A percentile compares a stretch with the other conserved stretches of the same genome.
These are phyloP conservation scores for Musa acuminata DNA, from an alignment of 176 grass and related monocot species.

Conservation along the genomic window DNA sequence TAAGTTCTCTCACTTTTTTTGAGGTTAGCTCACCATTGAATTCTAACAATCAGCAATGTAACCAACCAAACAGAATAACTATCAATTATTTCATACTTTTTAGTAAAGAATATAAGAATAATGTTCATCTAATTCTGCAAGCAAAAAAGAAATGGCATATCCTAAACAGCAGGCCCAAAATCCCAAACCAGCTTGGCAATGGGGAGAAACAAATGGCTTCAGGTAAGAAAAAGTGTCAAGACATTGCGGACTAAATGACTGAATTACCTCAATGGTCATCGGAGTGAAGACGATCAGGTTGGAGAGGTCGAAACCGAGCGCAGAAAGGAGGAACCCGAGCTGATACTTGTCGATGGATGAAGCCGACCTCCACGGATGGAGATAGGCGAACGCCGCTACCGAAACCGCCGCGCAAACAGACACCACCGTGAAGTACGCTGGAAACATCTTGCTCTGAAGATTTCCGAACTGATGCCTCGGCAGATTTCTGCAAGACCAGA, in stretches of 20 bases:
- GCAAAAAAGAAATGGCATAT: background rate
- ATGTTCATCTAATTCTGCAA: background rate
- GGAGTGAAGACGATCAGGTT: constrained; percentile 91
- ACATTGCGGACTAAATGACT: background rate
- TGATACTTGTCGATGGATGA: constrained; percentile 71
- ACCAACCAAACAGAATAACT: background rate
- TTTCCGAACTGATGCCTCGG: constrained; percentile 32
- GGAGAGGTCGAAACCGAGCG: constrained; percentile 73
- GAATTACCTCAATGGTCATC: constrained; percentile 83
- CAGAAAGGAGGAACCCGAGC: constrained; percentile 71
- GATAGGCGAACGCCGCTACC: constrained; percentile 48
- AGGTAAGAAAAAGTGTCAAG: background rate
- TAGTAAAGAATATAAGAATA: background rate
- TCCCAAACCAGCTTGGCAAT: background rate
- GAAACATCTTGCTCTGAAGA: constrained; percentile 58
- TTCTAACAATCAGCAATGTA: background rate
- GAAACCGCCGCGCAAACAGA: constrained; percentile 42
- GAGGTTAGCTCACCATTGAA: background rate
- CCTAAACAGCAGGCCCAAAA: background rate
- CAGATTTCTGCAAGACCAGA: constrained; percentile 12
- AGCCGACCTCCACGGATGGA: constrained; percentile 73
- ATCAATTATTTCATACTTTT: background rate
- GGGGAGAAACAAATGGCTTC: background rate
- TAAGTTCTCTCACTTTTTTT: background rate
- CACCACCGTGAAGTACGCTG: constrained; percentile 47